Evolutionary conservation across 805 yeast species (phyloP).

Genomic region (Wickerhamomyces chaumierensis): DNA sequence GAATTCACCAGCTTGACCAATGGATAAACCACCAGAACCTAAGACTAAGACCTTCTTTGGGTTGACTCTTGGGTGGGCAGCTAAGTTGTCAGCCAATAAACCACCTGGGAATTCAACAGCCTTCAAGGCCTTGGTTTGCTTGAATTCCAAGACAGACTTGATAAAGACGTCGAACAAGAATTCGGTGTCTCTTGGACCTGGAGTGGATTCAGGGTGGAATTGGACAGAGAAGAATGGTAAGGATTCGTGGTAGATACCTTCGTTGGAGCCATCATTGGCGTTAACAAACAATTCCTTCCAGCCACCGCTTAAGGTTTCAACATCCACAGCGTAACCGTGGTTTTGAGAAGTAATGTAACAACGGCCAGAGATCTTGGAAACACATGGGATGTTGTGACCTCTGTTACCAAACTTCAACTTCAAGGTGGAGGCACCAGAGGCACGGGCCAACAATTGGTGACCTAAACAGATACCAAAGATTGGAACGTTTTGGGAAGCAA

Average conservation of each 20-base stretch:
- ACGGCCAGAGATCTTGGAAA: slow-evolving; percentile 80
- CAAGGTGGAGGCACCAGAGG: slow-evolving; percentile 86
- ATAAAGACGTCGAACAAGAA: slow-evolving; percentile 91
- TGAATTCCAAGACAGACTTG: slow-evolving; percentile 57
- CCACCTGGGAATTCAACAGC: slow-evolving; percentile 93
- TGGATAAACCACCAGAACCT: slow-evolving; percentile 97
- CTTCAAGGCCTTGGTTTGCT: slow-evolving; percentile 43
- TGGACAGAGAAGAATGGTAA: slow-evolving; percentile 95
- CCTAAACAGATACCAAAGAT: slow-evolving; percentile 97
- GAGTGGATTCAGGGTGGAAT: slow-evolving; percentile 98
- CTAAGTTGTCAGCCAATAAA: slow-evolving; percentile 54
- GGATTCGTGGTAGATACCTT: slow-evolving; percentile 87
- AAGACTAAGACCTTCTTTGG: slow-evolving; percentile 88
- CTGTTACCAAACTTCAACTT: slow-evolving; percentile 97
- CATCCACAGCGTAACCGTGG: slow-evolving; percentile 97
- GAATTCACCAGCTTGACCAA: slow-evolving; percentile 99
- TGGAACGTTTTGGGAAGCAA: slow-evolving; percentile 67
- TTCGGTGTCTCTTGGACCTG: slow-evolving; percentile 99
- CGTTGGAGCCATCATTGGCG: slow-evolving; percentile 95
- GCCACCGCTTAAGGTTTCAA: slow-evolving; percentile 54
- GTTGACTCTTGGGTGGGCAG: slow-evolving; percentile 64
- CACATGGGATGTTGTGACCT: slow-evolving; percentile 97
- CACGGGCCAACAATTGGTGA: slow-evolving; percentile 92
- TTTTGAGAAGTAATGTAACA: slow-evolving; percentile 98
- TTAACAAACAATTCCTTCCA: slow-evolving; percentile 95